These are phyloP conservation scores for Magnolia sinica DNA, from an alignment of 164 flowering plant species.

Conservation along the genomic window DNA sequence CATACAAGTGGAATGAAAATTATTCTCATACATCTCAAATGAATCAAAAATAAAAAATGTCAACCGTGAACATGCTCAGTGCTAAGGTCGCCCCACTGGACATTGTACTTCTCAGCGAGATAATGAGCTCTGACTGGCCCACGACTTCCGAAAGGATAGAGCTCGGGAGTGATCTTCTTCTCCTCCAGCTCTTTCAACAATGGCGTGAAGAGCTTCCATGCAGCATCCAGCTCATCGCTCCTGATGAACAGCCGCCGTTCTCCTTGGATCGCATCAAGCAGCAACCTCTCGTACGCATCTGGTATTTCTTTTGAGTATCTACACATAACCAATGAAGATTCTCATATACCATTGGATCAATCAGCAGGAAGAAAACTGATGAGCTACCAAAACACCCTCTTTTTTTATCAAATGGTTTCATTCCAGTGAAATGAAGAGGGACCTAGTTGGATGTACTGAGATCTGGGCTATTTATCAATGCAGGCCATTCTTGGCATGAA, in stretches of 20 bases:
- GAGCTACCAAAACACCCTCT: no score
- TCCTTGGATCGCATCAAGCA: slow-evolving; percentile 90
- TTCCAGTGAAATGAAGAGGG: no score
- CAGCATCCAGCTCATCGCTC: slow-evolving; percentile 90
- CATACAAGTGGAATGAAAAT: no score
- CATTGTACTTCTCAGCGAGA: slow-evolving; percentile 79
- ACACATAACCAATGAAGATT: slow-evolving; percentile 1
- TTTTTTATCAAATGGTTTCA: no score
- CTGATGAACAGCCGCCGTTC: slow-evolving; percentile 83
- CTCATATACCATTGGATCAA: no score
- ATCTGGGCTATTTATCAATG: no score
- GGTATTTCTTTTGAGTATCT: slow-evolving; percentile 90
- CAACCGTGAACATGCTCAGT: slow-evolving; percentile 26
- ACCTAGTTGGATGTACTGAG: no score
- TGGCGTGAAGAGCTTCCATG: slow-evolving; percentile 90
- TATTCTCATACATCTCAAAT: no score
- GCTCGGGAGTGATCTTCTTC: slow-evolving; percentile 75
- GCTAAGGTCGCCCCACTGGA: slow-evolving; percentile 83
- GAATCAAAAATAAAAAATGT: background rate
- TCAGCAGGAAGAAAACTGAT: no score
- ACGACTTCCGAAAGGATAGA: slow-evolving; percentile 87
- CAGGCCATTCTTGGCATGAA: no score
- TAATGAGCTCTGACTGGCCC: slow-evolving; percentile 99
- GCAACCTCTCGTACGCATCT: slow-evolving; percentile 92
- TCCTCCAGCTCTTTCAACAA: slow-evolving; percentile 74